Percentiles rank a stretch among this genome's conserved stretches.
Conservation (phyloP, 2,329 filamentous ascomycete genomes). For the Colletotrichum spinosum region DNA sequence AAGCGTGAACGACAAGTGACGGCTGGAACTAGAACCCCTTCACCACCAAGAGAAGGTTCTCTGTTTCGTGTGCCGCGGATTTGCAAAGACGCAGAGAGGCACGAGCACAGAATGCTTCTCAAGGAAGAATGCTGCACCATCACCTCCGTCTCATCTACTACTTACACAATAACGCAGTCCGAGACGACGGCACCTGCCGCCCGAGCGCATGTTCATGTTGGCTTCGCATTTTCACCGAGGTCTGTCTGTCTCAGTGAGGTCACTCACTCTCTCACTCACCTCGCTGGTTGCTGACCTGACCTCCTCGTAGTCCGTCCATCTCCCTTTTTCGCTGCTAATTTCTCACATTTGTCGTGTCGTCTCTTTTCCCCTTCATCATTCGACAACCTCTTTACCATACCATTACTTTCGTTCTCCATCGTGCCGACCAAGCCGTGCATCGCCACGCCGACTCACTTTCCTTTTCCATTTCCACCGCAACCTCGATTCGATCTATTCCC, state of each 20-base stretch:
- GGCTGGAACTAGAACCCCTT: background rate
- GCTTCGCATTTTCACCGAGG: too few relatives aligned
- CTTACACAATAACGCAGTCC: background rate
- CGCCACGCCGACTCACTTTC: background rate
- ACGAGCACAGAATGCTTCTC: conserved; percentile 6
- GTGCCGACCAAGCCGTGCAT: conserved; percentile 11
- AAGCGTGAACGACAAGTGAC: conserved; percentile 7
- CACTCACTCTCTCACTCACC: too few relatives aligned
- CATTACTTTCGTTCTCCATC: background rate
- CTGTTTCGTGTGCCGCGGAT: background rate
- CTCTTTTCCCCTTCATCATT: conserved; percentile 10
- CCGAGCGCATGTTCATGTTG: background rate
- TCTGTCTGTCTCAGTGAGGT: too few relatives aligned
- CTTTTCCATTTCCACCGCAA: background rate
- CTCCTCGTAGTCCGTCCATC: conserved; percentile 11
- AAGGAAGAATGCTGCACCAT: conserved; percentile 11
- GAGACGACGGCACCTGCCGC: conserved; percentile 21
- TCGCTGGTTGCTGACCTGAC: conserved; percentile 11
- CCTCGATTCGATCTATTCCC: background rate
- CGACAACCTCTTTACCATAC: background rate
- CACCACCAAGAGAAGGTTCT: background rate
- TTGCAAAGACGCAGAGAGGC: conserved; percentile 6
- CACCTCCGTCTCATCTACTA: conserved; percentile 21
- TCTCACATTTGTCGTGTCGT: conserved; percentile 8
- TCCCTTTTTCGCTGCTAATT: conserved; percentile 2